Evolutionary conservation across 352 stramenopile genomes (phyloP).

Genomic region (Phytopythium montanum): DNA sequence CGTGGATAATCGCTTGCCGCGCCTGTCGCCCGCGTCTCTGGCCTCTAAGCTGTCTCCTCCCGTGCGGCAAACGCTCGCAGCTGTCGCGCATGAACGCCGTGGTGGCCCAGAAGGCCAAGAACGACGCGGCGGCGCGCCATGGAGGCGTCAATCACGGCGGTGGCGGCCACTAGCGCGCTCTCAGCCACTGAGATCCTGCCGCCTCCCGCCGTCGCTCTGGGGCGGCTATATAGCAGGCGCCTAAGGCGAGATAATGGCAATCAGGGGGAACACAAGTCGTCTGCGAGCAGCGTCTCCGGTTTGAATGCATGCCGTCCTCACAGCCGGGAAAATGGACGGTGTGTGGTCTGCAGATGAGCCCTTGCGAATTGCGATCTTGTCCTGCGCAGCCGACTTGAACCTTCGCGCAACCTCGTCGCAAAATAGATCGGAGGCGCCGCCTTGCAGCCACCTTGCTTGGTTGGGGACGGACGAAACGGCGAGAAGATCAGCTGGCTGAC

Average conservation of each 20-base stretch:
- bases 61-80: constrained; percentile 16
- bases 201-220: not conserved
- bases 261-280: not conserved
- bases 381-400: not conserved
- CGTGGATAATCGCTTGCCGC: not conserved
- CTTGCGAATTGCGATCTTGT: not conserved
- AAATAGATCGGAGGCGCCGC: not conserved
- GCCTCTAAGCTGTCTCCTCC: not conserved
- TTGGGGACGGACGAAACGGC: not conserved
- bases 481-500: not conserved
- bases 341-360: not conserved
- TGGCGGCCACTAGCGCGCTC: constrained; percentile 17
- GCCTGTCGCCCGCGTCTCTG: not conserved
- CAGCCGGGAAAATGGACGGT: too few relatives aligned
- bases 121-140: constrained; percentile 48
- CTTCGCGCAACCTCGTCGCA: constrained; percentile 6
- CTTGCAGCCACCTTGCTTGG: not conserved
- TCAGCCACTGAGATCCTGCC: not conserved
- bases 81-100: constrained; percentile 84
- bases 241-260: constrained; percentile 2
- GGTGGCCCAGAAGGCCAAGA: constrained; percentile 72
- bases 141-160: constrained; percentile 19
- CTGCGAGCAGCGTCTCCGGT: too few relatives aligned
- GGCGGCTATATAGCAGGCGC: constrained; percentile 1
- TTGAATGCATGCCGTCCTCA: too few relatives aligned